Evolutionary conservation across 1,284 basidiomycete species (phyloP), one percentile per base, ranked within the genome.

Genomic region (Vanrija sp.): DNA sequence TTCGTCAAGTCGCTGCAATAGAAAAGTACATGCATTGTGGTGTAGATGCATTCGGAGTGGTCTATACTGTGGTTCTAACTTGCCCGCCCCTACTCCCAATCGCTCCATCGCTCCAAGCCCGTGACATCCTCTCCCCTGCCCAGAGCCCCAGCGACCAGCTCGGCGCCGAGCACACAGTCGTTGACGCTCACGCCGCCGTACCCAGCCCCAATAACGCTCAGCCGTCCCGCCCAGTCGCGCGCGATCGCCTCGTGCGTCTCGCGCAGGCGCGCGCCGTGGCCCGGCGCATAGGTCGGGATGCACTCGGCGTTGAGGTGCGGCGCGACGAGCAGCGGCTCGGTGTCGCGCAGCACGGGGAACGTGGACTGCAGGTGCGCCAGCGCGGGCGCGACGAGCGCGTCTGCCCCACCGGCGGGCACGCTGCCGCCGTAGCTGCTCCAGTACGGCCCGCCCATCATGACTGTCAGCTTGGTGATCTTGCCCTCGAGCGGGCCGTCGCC

Each of bases 401-500:
- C 58, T 1, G 64, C 23, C 21, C 21, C 21, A 5, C 51, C 48
- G 5, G 46, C 14, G 1, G 70, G 66, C 28, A 45, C 51, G 5
- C 38, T 16, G 57, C 52, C 6, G 49, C 12, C 61, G 58, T 76
- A 76, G 5, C 78, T 74, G 3, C 80, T 68, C 69, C 80, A 80
- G 71, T 88, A 84, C 0, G 89, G 88, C 0, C 93, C 93, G 14
- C 94, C 93, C 39, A 93, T 78, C 91, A 98, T 96, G 49, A 93
- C 83, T 0, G 94, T 94, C 59, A 96, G 72, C 71, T 96, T 96
- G 18, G 75, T 75, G 4, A 78, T 62, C 14, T 64, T 44, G 18
- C 58, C 55, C 18, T 65, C 58, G 3, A 63, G 25, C 79, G 83
- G 65, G 12, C 54, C 52, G 19, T 55, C 60, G 26, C 61, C 63